Evolutionary conservation across 192 early-diverging fungal species (phyloP).

Genomic region (Coemansia reversa): DNA sequence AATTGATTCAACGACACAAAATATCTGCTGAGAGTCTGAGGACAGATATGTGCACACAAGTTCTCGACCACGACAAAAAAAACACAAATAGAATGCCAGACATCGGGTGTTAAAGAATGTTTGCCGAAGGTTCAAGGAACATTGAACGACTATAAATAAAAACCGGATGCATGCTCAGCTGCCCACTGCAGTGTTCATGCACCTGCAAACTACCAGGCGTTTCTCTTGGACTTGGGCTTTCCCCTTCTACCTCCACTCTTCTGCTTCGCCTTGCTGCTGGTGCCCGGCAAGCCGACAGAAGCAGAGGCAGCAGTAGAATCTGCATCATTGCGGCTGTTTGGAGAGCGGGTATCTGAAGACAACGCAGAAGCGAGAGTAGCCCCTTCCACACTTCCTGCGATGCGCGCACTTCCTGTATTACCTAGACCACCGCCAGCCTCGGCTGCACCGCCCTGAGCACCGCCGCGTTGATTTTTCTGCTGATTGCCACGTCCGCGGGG

Average conservation of each 20-base stretch:
- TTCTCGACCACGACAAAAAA: background rate
- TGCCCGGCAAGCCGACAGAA: background rate
- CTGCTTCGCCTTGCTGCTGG: conserved; percentile 19
- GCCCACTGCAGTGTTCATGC: background rate
- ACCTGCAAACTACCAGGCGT: conserved; percentile 12
- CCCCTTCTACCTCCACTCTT: conserved; percentile 29
- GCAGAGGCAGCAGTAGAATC: background rate
- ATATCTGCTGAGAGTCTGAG: background rate
- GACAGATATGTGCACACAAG: background rate
- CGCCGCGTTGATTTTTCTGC: conserved; percentile 31
- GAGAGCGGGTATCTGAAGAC: background rate
- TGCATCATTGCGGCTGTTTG: background rate
- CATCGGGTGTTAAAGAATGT: background rate
- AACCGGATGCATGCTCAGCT: conserved; percentile 5
- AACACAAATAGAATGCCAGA: background rate
- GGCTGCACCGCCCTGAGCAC: conserved; percentile 41
- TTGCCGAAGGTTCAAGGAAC: background rate
- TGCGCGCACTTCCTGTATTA: conserved; percentile 51
- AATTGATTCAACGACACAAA: background rate
- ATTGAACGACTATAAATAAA: background rate
- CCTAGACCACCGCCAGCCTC: conserved; percentile 46
- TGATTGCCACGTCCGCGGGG: conserved; percentile 26
- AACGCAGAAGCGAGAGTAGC: background rate
- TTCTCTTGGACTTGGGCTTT: conserved; percentile 34
- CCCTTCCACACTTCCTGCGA: conserved; percentile 17